A percentile compares a stretch with the other conserved stretches of the same genome.
Conservation (phyloP, 2,329 filamentous ascomycete genomes). For the Magnaporthiopsis incrustans region DNA sequence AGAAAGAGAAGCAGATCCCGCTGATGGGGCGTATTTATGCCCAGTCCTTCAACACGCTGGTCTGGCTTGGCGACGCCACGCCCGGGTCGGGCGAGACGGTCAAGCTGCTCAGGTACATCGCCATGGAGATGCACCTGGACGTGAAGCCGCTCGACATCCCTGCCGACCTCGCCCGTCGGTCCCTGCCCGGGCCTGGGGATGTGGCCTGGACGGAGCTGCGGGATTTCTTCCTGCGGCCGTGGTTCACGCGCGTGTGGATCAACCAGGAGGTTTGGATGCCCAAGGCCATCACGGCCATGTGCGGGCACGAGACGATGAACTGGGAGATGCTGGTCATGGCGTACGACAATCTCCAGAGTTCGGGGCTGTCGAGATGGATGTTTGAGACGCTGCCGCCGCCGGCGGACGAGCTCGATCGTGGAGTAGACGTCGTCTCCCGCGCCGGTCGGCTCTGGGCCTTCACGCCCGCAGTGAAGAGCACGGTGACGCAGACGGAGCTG, state of each 20-base stretch:
- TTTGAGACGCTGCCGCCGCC: background rate
- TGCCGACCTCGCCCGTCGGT: background rate
- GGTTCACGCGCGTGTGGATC: background rate
- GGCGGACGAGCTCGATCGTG: too few species aligned
- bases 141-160: background rate
- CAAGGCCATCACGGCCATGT: background rate
- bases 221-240: background rate
- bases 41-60: background rate
- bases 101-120: background rate
- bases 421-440: too few species aligned
- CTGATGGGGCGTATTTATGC: constrained; percentile 12
- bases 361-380: background rate
- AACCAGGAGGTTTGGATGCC: background rate
- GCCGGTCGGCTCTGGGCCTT: too few species aligned
- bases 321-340: constrained; percentile 1
- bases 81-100: background rate
- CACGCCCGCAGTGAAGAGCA: too few species aligned
- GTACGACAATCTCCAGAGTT: background rate
- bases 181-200: background rate
- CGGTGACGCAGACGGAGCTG: too few species aligned
- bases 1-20: constrained; percentile 10
- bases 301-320: background rate
- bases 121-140: constrained; percentile 1
- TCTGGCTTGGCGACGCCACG: background rate
- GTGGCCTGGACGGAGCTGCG: background rate